phyloP scores from a whole-genome alignment of 75 land plant species.

The Cryptomeria japonica region DNA sequence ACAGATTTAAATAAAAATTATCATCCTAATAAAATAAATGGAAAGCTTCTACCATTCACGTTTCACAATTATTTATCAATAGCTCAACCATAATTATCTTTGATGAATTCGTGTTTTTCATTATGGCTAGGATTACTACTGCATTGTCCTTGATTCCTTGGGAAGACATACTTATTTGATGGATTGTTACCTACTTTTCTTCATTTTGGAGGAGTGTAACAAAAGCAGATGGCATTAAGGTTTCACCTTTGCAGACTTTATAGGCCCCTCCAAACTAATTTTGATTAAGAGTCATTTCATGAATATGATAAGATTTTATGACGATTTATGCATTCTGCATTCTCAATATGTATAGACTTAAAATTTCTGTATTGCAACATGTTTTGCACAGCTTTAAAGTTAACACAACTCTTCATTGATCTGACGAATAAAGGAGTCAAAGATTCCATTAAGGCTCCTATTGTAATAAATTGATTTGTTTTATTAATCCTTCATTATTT shows the following conservation, averaged over 20 bases:
- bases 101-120: neutral
- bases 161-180: neutral
- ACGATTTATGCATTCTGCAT: neutral
- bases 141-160: neutral
- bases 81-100: neutral
- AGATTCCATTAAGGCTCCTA: neutral
- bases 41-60: neutral
- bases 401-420: neutral
- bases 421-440: neutral
- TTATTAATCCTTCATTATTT: neutral
- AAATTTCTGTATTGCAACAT: too few relatives aligned
- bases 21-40: neutral
- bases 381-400: too few relatives aligned
- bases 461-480: neutral
- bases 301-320: neutral
- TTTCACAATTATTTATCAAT: neutral
- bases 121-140: neutral
- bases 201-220: neutral
- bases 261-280: neutral
- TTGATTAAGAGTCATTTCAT: neutral
- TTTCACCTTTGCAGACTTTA: neutral
- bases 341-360: neutral
- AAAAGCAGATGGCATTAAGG: too few relatives aligned
- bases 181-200: neutral
- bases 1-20: neutral